Conservation (phyloP, 345 rosid genomes). For the Orychophragmus violaceus region DNA sequence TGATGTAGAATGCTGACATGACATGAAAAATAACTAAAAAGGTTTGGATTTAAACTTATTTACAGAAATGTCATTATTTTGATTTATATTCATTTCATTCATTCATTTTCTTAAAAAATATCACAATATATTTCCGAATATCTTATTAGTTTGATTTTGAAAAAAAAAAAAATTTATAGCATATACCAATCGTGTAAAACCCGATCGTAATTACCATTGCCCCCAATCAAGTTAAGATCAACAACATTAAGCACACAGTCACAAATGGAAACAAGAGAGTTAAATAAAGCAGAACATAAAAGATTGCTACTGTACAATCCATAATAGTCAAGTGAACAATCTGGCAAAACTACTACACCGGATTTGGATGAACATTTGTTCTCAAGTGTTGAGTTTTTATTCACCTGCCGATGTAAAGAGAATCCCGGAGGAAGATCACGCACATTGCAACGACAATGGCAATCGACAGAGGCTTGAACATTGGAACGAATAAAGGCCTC, state of each 20-base stretch:
- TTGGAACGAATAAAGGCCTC: conserved; percentile 73
- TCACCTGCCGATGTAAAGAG: conserved; percentile 72
- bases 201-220: too few species aligned
- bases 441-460: conserved; percentile 70
- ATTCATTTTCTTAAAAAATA: too few species aligned
- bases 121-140: too few species aligned
- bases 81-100: too few species aligned
- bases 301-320: neutral
- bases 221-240: too few species aligned
- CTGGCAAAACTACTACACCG: neutral
- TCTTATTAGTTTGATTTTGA: too few species aligned
- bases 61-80: too few species aligned
- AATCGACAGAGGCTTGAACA: conserved; percentile 74
- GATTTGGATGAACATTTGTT: neutral
- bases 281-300: neutral
- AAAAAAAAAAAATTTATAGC: too few species aligned
- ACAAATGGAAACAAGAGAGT: neutral
- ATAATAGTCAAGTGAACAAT: neutral
- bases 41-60: too few species aligned
- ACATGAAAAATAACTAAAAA: too few species aligned
- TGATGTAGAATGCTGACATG: too few species aligned
- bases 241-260: conserved; percentile 1
- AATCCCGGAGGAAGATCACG: conserved; percentile 55
- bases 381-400: neutral
- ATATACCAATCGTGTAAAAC: too few species aligned